Conservation (phyloP, 345 rosid genomes). For the Turnera subulata region DNA sequence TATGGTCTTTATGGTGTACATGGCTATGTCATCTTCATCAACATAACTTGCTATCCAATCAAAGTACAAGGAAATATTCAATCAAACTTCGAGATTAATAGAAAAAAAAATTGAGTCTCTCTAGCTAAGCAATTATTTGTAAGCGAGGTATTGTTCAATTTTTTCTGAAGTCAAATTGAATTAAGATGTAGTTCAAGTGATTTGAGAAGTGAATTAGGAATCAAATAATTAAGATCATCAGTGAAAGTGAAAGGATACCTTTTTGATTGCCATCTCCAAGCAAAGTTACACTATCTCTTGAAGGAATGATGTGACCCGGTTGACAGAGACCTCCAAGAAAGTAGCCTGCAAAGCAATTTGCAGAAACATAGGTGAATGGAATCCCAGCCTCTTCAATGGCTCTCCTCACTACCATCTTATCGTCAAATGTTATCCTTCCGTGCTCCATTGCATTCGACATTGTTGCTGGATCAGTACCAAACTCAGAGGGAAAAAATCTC, state of each 20-base stretch:
- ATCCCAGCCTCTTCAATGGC: conserved; percentile 46
- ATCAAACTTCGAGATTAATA: no score
- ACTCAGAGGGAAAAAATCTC: conserved; percentile 59
- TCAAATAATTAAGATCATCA: no score
- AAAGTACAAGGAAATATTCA: neutral
- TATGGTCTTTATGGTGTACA: conserved; percentile 32
- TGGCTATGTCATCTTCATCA: conserved; percentile 58
- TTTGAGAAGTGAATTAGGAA: no score
- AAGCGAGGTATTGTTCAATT: no score
- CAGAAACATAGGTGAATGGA: conserved; percentile 45
- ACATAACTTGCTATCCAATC: conserved; percentile 38
- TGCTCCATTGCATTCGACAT: conserved; percentile 55
- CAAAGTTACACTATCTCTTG: conserved; percentile 36
- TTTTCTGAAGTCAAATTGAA: no score
- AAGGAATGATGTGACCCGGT: conserved; percentile 46
- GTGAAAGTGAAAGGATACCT: conserved; percentile 18
- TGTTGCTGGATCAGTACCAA: conserved; percentile 47
- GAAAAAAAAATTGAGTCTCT: no score
- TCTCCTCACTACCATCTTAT: conserved; percentile 52
- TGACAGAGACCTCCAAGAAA: conserved; percentile 52
- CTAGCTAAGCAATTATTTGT: no score
- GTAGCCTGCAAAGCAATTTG: conserved; percentile 60
- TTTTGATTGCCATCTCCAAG: conserved; percentile 45
- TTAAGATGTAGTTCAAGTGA: no score
- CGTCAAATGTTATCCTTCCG: conserved; percentile 48